Percentiles rank a stretch among this genome's conserved stretches.
Conservation (phyloP, 2,329 filamentous ascomycete genomes). For the Trichoderma sp. region DNA sequence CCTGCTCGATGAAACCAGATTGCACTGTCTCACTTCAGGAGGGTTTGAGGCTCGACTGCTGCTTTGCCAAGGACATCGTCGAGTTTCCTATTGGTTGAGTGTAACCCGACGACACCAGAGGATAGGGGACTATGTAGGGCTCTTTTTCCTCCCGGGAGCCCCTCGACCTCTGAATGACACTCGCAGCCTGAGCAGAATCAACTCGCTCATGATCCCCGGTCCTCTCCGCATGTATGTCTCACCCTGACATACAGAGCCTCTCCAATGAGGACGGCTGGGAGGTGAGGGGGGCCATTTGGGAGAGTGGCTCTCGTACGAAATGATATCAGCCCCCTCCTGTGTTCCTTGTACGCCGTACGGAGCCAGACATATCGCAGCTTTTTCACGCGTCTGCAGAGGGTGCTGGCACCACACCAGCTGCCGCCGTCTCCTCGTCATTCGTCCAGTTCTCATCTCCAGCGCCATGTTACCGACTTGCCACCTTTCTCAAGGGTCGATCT, state of each 20-base stretch:
- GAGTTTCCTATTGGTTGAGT: neutral
- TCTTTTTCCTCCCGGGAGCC: neutral
- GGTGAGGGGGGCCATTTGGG: neutral
- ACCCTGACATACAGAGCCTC: constrained; percentile 3
- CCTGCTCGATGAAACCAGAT: neutral
- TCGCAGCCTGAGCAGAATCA: neutral
- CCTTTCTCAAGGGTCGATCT: constrained; percentile 24
- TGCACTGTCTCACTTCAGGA: neutral
- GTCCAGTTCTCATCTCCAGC: constrained; percentile 11
- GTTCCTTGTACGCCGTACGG: neutral
- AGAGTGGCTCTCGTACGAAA: neutral
- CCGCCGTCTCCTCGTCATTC: constrained; percentile 15
- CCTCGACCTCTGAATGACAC: neutral
- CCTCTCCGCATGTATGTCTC: constrained; percentile 13
- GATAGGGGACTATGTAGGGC: neutral
- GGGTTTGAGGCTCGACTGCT: neutral
- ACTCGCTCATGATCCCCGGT: constrained; percentile 2
- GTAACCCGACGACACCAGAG: neutral
- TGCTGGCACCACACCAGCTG: constrained; percentile 3
- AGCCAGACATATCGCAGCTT: constrained; percentile 15
- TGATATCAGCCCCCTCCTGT: neutral
- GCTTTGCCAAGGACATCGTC: neutral
- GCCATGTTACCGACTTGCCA: neutral
- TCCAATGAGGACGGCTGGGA: constrained; percentile 11
- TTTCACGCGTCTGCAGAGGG: constrained; percentile 12